Evolutionary conservation across 306 rosid genomes (phyloP), one percentile per base, ranked within the genome.

Genomic region (Ochetophila trinervis): DNA sequence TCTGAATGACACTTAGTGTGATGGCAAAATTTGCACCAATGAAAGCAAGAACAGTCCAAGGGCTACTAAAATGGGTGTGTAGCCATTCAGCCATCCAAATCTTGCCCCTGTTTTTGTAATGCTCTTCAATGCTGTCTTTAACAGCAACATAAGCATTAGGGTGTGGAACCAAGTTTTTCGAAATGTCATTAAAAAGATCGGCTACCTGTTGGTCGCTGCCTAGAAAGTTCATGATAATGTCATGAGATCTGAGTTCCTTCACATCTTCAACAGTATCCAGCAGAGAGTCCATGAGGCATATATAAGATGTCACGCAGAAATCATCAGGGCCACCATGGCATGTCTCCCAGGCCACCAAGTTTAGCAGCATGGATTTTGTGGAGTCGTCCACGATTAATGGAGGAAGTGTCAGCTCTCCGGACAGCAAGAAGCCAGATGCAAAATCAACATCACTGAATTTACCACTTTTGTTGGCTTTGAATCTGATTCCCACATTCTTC

Each of bases 371-470:
- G 18, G 45, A 17, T 23, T 22, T 16, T 5, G 66, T 58, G 0
- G 27, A 73, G n/a, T 73, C 67, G 51, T 73, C 78, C 1, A 65
- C 66, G 6, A 14, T 23, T 18, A 73, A 20, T 17, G 4, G 53
- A 4, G 72, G 77, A 32, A 73, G 66, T 17, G 4, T 11, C 0
- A 73, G 67, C 14, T 34, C 11, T 0, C 60, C 72, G 8, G 5
- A 2, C 3, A 52, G 59, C 3, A 15, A 0, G 15, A 15, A 3
- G n/a, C 6, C 0, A 13, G 13, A 0, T 0, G 49, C n/a, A 52
- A 72, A 72, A 0, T 0, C 0, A 1, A 72, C 53, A 61, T 30
- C 59, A 7, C 12, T 4, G 19, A 47, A 50, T 22, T 8, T 4
- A 0, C 12, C 13, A 2, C 0, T 12, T 11, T 13, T 2, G 7